These are phyloP conservation scores for Acanthamoeba lenticulata DNA, from an alignment of 208 protist genomes.

Conservation along the genomic window DNA sequence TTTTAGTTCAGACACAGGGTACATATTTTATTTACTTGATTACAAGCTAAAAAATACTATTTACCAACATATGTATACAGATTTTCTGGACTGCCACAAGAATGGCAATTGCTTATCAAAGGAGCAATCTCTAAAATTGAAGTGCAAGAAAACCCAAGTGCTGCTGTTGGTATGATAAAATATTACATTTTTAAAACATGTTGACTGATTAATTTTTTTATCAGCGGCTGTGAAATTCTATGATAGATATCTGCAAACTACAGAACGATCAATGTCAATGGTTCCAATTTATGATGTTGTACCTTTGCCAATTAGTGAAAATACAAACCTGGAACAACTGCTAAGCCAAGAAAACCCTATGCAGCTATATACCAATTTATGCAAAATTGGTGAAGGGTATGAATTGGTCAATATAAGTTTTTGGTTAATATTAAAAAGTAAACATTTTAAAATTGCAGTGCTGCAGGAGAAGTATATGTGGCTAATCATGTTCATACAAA, in stretches of 20 bases:
- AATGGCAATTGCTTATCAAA: conserved; percentile 13
- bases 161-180: not conserved
- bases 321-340: not conserved
- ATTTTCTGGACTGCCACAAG: not conserved
- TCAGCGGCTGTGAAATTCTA: not conserved
- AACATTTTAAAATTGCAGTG: conserved; percentile 15
- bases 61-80: not conserved
- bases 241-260: not conserved
- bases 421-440: not conserved
- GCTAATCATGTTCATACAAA: conserved; percentile 56
- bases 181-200: too few species aligned
- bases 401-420: not conserved
- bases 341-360: not conserved
- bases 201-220: not conserved
- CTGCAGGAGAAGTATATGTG: conserved; percentile 81
- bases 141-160: not conserved
- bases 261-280: not conserved
- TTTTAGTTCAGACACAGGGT: conserved; percentile 21
- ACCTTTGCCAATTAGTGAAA: not conserved
- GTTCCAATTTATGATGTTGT: not conserved
- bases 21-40: not conserved
- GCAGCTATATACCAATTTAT: not conserved
- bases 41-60: not conserved
- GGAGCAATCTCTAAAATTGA: conserved; percentile 12
- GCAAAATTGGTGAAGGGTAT: conserved; percentile 79